Base-by-base conservation (phyloP, 306 rosid genomes). In the Trifolium dubium region DNA sequence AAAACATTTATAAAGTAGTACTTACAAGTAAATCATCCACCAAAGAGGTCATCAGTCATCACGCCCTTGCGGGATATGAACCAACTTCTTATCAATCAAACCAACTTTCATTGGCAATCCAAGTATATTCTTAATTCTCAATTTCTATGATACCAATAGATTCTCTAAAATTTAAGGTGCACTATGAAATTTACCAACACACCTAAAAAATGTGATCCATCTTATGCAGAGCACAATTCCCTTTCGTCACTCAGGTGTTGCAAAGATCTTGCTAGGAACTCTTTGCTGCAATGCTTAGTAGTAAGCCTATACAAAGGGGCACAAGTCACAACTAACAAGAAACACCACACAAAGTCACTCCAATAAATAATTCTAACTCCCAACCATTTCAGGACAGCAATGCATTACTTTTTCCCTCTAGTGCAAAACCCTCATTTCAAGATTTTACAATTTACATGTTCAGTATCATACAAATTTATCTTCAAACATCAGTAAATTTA, bases 351-450 rank as follows among this genome's bases (percentile, higher is more conserved):
- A 35, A 9, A 35, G 47, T 29, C 44, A 35, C 67, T 15, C 18
- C 44, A 35, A 35, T 8, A 35, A 35, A 8, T 35, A 62, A 34
- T n/a, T 39, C 29, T 62, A 5, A 28, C 30, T 34, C 67, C 29
- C 47, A 62, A 62, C 46, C 47, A 62, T 61, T 61, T 12, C 29
- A n/a, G 46, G 46, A n/a, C 29, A 35, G 67, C 47, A 62, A n/a
- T 10, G 37, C 30, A 34, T 35, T 28, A 35, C 65, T 60, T 17
- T 64, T 63, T 14, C 50, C 14, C 15, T 4, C 50, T 11, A 44
- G 50, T 44, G 6, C 50, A 44, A 44, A 44, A 44, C 12, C 50
- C 50, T 5, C 50, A 44, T 2, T 44, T 12, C 5, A 35, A 63
- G 32, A 35, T 64, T 23, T 23, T 23, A 23, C 23, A 1, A 23